Percentiles rank a stretch among this genome's conserved stretches.
Conservation (phyloP, 129 eudicot species). For the Lactuca sativa region DNA sequence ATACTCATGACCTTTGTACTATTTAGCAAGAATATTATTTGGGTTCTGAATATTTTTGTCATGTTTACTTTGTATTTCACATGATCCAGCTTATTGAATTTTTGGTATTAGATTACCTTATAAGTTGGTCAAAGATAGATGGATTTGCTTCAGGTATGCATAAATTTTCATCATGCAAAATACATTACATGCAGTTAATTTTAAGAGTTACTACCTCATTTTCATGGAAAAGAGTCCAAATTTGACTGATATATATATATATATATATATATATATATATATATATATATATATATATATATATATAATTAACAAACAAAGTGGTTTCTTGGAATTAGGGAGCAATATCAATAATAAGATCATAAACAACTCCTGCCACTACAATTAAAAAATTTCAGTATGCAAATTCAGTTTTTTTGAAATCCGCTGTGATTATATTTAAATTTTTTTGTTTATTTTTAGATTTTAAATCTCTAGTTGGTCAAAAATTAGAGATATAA, state of each 20-base stretch:
- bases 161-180: slow-evolving; percentile 5
- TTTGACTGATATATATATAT: neutral
- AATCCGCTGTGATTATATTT: too few relatives aligned
- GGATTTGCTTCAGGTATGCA: slow-evolving; percentile 61
- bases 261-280: too few relatives aligned
- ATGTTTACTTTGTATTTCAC: slow-evolving; percentile 34
- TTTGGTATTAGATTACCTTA: slow-evolving; percentile 64
- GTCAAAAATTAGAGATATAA: too few relatives aligned
- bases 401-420: too few relatives aligned
- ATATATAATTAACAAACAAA: neutral
- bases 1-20: too few relatives aligned
- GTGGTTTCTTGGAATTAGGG: too few relatives aligned
- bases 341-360: too few relatives aligned
- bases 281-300: neutral
- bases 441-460: too few relatives aligned
- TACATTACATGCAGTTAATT: neutral
- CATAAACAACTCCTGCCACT: too few relatives aligned
- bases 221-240: neutral
- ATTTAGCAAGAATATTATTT: neutral
- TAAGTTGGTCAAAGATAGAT: slow-evolving; percentile 63
- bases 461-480: too few relatives aligned
- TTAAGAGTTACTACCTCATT: neutral
- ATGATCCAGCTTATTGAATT: slow-evolving; percentile 94
- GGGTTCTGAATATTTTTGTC: neutral
- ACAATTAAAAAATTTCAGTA: too few relatives aligned